Percentiles rank a stretch among this genome's conserved stretches.
phyloP scores from a whole-genome alignment of 1,284 basidiomycete species.

The Boletus holoroseus region DNA sequence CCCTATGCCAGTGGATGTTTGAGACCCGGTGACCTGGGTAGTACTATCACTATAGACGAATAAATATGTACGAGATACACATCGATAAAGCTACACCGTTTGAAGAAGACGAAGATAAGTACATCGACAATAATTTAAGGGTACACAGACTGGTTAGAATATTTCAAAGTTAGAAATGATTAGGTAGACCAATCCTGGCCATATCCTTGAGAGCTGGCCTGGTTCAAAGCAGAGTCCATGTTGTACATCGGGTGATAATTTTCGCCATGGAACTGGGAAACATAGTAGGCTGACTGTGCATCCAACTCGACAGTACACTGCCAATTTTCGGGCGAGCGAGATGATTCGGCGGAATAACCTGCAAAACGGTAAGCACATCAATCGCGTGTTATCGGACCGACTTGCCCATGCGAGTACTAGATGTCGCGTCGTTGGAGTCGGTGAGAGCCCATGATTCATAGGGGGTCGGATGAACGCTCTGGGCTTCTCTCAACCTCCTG shows the following conservation, averaged over 20 bases:
- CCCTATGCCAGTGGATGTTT: neutral
- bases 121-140: neutral
- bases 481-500: neutral
- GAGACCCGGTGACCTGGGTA: neutral
- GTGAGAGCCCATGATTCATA: neutral
- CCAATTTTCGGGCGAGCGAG: neutral
- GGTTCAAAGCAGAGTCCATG: neutral
- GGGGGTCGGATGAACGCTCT: neutral
- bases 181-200: neutral
- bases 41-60: neutral
- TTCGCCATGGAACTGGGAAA: constrained; percentile 1
- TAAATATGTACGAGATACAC: constrained; percentile 4
- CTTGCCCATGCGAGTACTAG: constrained; percentile 8
- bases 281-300: neutral
- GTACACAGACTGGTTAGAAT: neutral
- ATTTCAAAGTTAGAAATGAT: neutral
- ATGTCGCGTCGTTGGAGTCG: neutral
- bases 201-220: neutral
- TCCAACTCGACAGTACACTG: neutral
- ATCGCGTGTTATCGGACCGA: neutral
- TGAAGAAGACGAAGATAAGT: neutral
- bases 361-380: constrained; percentile 2
- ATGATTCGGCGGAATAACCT: constrained; percentile 2
- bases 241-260: neutral
- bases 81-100: constrained; percentile 6